Base-by-base conservation (phyloP, 2,329 filamentous ascomycete species). In the Zasmidium citrigriseum region DNA sequence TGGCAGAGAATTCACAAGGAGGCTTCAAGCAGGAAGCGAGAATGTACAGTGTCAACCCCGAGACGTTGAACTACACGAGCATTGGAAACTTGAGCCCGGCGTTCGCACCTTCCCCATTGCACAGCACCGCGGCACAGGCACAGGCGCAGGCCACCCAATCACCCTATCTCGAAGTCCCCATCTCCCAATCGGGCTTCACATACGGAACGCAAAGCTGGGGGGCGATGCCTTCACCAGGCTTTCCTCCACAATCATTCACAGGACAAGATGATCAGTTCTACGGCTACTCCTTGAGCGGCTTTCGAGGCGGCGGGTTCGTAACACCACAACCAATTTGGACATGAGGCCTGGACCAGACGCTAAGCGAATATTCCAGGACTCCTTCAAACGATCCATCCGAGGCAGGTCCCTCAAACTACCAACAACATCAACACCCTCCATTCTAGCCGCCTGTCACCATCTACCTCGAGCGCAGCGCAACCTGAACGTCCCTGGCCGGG, bases 21-120 rank as follows among this genome's bases (percentile, higher is more conserved):
- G 45, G 45, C 12, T 48, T 53, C 18, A 54, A 54, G 46, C 62
- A 64, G 50, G 58, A 61, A 38, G 38, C 58, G 38, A 53, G 46
- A 7, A 50, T 63, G 51, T 55, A 58, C n/a, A 55, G 64, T 24
- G 47, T 70, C 34, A 59, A 58, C 50, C 59, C 67, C 5, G 64
- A 67, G 10, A 64, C 63, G 18, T 54, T 69, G 14, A 64, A 47
- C 55, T 71, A 69, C 58, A 67, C 68, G 9, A 66, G 54, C 59
- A 74, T 79, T 44, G 75, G 69, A 25, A 80, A 78, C 59, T 70
- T 80, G 7, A 80, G 77, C 61, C 79, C 79, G n/a, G 79, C 79
- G 0, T 81, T 81, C 66, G 77, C 78, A 5, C 78, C 79, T 7
- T 77, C 78, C 10, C 75, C 76, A 21, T 70, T 79, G 22, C 76